These are phyloP conservation scores for Plantago lanceolata DNA, from an alignment of 305 asterid species.

Conservation along the genomic window DNA sequence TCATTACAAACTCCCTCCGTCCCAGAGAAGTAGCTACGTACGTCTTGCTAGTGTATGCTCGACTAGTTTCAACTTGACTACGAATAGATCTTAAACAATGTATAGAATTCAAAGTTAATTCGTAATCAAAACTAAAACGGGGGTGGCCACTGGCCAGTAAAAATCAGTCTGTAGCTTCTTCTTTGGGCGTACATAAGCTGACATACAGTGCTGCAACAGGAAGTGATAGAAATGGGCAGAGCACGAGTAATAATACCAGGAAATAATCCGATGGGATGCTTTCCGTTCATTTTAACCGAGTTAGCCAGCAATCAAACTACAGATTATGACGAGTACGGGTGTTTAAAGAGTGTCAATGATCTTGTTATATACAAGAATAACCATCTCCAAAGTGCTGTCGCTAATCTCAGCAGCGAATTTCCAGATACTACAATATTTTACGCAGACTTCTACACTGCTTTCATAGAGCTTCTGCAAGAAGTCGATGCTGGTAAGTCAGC, in stretches of 20 bases:
- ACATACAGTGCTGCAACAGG: neutral
- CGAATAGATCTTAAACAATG: too few species aligned
- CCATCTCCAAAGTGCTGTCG: neutral
- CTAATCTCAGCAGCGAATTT: neutral
- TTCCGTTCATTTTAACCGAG: conserved; percentile 14
- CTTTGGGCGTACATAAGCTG: neutral
- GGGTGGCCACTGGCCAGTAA: too few species aligned
- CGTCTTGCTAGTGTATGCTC: too few species aligned
- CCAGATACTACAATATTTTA: neutral
- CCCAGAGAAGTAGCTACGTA: too few species aligned
- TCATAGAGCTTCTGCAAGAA: neutral
- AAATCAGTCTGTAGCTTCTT: too few species aligned
- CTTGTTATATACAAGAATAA: neutral
- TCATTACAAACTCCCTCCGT: too few species aligned
- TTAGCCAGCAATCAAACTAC: neutral
- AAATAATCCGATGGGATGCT: conserved; percentile 19
- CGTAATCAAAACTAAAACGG: too few species aligned
- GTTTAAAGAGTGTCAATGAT: conserved; percentile 1
- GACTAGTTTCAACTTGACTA: too few species aligned
- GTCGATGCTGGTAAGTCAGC: neutral
- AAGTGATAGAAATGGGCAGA: conserved; percentile 1
- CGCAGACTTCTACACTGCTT: conserved; percentile 5
- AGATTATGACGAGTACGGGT: conserved; percentile 2
- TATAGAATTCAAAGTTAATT: too few species aligned
- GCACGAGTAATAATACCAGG: conserved; percentile 7